Evolutionary conservation across 75 land plant genomes (phyloP), one percentile per base, ranked within the genome.

Genomic region (Pinus tabuliformis): DNA sequence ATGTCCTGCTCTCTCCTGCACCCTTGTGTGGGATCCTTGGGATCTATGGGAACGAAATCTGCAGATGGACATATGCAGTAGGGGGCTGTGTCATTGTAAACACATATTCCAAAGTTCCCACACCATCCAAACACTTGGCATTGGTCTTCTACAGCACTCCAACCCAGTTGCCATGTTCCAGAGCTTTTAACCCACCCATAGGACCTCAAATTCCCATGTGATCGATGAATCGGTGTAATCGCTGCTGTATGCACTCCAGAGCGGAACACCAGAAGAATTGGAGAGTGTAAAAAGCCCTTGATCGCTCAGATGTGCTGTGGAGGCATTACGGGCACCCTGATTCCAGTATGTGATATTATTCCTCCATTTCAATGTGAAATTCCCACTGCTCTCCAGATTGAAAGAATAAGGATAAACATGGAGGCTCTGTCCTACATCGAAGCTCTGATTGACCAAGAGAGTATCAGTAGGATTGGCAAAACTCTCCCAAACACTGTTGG

Each of bases 51-150:
- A 45, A 39, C 76, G 52, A 89, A 89, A 78, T 89, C 81, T 58
- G 82, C 39, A 2, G 87, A 82, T 3, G 88, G 85, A 63, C 95
- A 92, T 6, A 72, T 75, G 73, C 95, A 92, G n/a, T 77, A n/a
- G 2, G 90, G 89, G 17, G 62, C 52, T 3, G 82, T 74, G 33
- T 84, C 86, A 54, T 85, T 83, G 79, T 93, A 91, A 60, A 80
- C 77, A 75, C 96, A 93, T 6, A 93, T 78, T 3, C 96, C 94
- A 73, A 83, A 74, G 66, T 85, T 80, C 18, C 96, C 96, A 81
- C 96, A 93, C 71, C 63, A 89, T 13, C 91, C 89, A 75, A 75
- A 93, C 17, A 93, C 87, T 76, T 83, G 57, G 78, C 96, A 93
- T 75, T 91, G 88, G 66, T 93, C 91, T 15, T 59, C 12, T 26